Conservation (phyloP, 352 stramenopile species). For the Phytophthora sp. region DNA sequence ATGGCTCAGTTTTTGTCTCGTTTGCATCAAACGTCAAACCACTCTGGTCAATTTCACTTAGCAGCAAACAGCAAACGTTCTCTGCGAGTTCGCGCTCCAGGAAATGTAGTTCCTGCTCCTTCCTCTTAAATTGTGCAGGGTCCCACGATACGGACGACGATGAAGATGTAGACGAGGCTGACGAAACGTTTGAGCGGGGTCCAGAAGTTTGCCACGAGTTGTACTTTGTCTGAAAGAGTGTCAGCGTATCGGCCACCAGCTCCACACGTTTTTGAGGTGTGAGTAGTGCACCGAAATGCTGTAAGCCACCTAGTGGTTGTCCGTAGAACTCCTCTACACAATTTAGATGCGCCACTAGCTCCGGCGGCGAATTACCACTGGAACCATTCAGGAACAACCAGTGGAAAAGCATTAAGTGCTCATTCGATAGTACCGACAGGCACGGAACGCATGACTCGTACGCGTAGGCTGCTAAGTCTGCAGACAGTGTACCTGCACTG, state of each 20-base stretch:
- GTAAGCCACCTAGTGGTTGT: conserved; percentile 37
- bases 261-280: conserved; percentile 55
- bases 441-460: conserved; percentile 75
- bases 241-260: conserved; percentile 50
- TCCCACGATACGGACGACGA: conserved; percentile 38
- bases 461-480: conserved; percentile 63
- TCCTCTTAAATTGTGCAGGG: conserved; percentile 27
- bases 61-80: conserved; percentile 34
- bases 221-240: conserved; percentile 52
- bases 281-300: conserved; percentile 48
- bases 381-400: conserved; percentile 47
- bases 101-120: conserved; percentile 44
- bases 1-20: not conserved
- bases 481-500: conserved; percentile 17
- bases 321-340: conserved; percentile 61
- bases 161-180: conserved; percentile 32
- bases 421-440: conserved; percentile 62
- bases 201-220: conserved; percentile 40
- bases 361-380: conserved; percentile 12
- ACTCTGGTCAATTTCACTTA: conserved; percentile 29
- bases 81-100: conserved; percentile 45
- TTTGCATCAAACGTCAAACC: conserved; percentile 2
- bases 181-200: conserved; percentile 36
- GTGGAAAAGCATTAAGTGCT: conserved; percentile 75
- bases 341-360: conserved; percentile 27